These are phyloP conservation scores for Aspergillus baeticus DNA, from an alignment of 495 filamentous ascomycete species.

Conservation along the genomic window DNA sequence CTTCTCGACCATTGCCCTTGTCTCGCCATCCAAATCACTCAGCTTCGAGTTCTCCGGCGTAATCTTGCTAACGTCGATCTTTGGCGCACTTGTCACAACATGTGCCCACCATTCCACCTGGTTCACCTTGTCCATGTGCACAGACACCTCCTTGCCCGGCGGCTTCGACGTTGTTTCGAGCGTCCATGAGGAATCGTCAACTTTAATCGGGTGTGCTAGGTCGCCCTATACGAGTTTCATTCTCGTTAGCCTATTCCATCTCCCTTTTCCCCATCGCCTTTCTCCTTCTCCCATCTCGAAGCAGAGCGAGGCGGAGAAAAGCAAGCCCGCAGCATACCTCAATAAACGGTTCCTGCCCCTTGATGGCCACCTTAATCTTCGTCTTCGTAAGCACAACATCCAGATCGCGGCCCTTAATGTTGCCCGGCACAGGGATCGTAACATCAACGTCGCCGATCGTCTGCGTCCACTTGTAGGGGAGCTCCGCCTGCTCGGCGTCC, in stretches of 20 bases:
- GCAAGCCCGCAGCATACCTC: conserved; percentile 53
- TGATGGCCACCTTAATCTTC: conserved; percentile 76
- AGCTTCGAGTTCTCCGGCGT: conserved; percentile 87
- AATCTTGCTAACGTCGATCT: conserved; percentile 94
- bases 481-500: conserved; percentile 79
- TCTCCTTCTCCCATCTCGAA: not conserved
- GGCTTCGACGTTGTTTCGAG: conserved; percentile 64
- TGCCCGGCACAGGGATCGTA: conserved; percentile 69
- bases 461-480: conserved; percentile 98
- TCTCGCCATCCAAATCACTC: conserved; percentile 92
- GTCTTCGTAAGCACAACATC: conserved; percentile 79
- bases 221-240: conserved; percentile 59
- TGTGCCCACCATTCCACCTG: conserved; percentile 98
- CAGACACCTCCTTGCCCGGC: conserved; percentile 69
- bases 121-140: conserved; percentile 96
- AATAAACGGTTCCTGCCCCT: conserved; percentile 84
- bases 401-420: conserved; percentile 81
- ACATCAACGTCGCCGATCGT: conserved; percentile 92
- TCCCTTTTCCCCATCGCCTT: not conserved
- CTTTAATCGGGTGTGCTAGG: conserved; percentile 73
- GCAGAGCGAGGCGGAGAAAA: not conserved
- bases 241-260: not conserved
- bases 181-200: conserved; percentile 94
- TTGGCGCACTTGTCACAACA: conserved; percentile 73
- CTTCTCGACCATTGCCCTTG: conserved; percentile 98